phyloP scores from a whole-genome alignment of 2,329 filamentous ascomycete genomes.

The Colletotrichum ledebouriae region DNA sequence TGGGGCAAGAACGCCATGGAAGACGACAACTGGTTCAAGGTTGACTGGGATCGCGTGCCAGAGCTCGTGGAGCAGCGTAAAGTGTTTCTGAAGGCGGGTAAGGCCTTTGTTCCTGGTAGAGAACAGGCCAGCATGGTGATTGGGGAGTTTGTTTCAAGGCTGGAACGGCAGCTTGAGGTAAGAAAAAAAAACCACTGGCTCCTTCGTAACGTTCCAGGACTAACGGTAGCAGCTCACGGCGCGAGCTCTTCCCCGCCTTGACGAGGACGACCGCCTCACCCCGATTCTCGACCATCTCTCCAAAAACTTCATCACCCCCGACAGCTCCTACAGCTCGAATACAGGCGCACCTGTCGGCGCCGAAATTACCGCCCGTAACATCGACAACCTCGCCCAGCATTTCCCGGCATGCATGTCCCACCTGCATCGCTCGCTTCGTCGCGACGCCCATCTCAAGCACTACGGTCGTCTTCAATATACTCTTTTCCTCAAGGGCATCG shows the following conservation, averaged over 20 bases:
- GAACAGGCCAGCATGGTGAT: slow-evolving; percentile 93
- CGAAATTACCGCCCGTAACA: slow-evolving; percentile 81
- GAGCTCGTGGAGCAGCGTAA: slow-evolving; percentile 86
- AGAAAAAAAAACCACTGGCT: neutral
- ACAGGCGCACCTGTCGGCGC: slow-evolving; percentile 76
- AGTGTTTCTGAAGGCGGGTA: slow-evolving; percentile 83
- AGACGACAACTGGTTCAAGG: slow-evolving; percentile 94
- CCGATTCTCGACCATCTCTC: slow-evolving; percentile 82
- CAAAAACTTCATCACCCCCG: slow-evolving; percentile 94
- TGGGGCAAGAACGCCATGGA: slow-evolving; percentile 65
- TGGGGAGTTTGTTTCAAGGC: slow-evolving; percentile 82
- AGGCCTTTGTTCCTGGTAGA: slow-evolving; percentile 89
- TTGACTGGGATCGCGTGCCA: slow-evolving; percentile 93
- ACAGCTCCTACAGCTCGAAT: slow-evolving; percentile 79
- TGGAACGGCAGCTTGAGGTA: slow-evolving; percentile 83
- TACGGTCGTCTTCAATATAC: slow-evolving; percentile 94
- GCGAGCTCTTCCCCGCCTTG: slow-evolving; percentile 89
- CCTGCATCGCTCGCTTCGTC: slow-evolving; percentile 86
- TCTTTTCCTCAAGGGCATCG: slow-evolving; percentile 96
- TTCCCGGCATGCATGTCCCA: slow-evolving; percentile 97
- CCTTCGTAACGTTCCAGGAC: neutral
- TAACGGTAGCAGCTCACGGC: slow-evolving; percentile 76
- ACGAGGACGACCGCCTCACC: slow-evolving; percentile 92
- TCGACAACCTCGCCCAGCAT: slow-evolving; percentile 83
- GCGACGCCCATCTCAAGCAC: slow-evolving; percentile 93